Evolutionary conservation across 805 yeast species (phyloP).

Genomic region (Hanseniaspora lindneri): DNA sequence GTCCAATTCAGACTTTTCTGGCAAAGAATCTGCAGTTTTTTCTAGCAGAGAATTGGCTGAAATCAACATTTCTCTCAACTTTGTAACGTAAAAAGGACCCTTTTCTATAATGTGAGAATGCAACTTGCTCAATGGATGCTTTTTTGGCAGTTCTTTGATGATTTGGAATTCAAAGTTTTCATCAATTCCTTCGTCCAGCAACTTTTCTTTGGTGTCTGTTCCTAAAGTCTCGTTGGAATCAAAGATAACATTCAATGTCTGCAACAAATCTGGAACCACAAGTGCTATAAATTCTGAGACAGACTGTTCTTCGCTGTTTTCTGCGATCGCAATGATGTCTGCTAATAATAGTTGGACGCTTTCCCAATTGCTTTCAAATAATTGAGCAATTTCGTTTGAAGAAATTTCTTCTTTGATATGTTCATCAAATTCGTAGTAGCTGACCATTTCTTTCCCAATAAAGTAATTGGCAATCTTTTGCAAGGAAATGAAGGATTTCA

Average conservation of each 20-base stretch:
- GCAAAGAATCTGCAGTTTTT: not conserved
- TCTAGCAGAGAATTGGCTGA: conserved; percentile 2
- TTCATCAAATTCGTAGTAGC: conserved; percentile 15
- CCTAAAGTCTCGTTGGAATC: conserved; percentile 62
- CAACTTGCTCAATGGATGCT: conserved; percentile 42
- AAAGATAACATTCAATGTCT: conserved; percentile 52
- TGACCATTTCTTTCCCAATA: conserved; percentile 14
- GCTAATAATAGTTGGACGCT: not conserved
- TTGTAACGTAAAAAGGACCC: conserved; percentile 31
- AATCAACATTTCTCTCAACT: conserved; percentile 11
- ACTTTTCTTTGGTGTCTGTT: conserved; percentile 37
- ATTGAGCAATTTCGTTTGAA: not conserved
- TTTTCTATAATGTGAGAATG: conserved; percentile 49
- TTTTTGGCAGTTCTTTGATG: conserved; percentile 30
- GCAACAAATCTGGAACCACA: conserved; percentile 41
- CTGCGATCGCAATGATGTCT: not conserved
- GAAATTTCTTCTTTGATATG: conserved; percentile 11
- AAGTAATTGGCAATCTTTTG: conserved; percentile 14
- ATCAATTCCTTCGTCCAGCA: conserved; percentile 44
- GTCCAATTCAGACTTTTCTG: conserved; percentile 16
- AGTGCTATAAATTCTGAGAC: conserved; percentile 15
- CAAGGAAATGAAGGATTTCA: conserved; percentile 5
- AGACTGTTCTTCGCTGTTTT: not conserved
- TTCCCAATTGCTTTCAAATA: conserved; percentile 1
- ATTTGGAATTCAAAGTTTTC: conserved; percentile 22